Evolutionary conservation across 1,139 yeast genomes (phyloP), one percentile per base, ranked within the genome.

Genomic region (Lodderomyces parapsilosis): DNA sequence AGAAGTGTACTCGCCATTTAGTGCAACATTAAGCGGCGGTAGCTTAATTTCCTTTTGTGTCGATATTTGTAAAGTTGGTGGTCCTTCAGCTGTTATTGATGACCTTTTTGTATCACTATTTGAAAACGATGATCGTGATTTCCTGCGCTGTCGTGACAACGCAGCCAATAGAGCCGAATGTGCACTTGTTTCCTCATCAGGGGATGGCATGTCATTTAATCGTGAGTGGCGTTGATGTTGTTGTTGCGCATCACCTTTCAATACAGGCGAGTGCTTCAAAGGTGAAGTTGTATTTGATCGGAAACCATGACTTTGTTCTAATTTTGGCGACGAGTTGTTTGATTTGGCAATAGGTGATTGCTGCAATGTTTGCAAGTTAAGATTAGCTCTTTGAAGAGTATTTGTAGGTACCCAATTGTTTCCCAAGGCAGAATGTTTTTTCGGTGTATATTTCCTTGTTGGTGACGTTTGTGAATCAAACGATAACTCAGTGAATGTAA

Each of bases 81-180:
- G 13, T n/a, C 34, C 36, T 11, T 38, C 43, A 24, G 18, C 32
- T 18, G 32, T 23, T 9, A 31, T 25, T 4, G 23, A n/a, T 17
- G 23, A 17, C 15, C 31, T 23, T 20, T 27, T 19, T 4, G 17
- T 4, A 14, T 34, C 27, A 20, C 24, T 25, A n/a, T 33, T 25
- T 14, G 32, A 33, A 28, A 56, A 51, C 2, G 59, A 55, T 2
- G 55, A 42, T 28, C 62, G 49, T 13, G 63, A 54, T 41, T 54
- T 56, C 36, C 45, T 40, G 4, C 33, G 33, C 43, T 63, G 68
- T 39, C 73, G 50, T 8, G 63, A 58, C 33, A 71, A 54, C 0
- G 77, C 73, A 1, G 76, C 75, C 50, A 69, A 55, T 38, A 72
- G 58, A 2, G 77, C 78, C 48, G 62, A 63, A 44, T 71, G 77